phyloP scores from a whole-genome alignment of 805 yeast species.

The Blastobotrys robertii region DNA sequence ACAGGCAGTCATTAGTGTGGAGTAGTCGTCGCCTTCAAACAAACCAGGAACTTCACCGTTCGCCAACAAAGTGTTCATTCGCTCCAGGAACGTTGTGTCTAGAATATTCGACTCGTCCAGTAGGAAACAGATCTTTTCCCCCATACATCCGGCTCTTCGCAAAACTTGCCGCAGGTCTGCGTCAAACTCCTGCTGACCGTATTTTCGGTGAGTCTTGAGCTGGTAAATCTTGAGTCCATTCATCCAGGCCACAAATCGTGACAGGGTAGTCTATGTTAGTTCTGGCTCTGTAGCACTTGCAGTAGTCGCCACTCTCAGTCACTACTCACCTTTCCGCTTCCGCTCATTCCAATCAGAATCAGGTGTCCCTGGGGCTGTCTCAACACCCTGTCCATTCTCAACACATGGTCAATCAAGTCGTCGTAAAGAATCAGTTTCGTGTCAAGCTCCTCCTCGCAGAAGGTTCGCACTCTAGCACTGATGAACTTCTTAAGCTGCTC shows the following conservation, averaged over 20 bases:
- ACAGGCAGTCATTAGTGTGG: conserved; percentile 43
- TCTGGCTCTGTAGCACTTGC: not conserved
- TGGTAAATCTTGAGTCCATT: conserved; percentile 60
- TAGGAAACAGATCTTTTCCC: conserved; percentile 58
- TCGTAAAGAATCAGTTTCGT: conserved; percentile 53
- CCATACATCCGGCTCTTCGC: conserved; percentile 39
- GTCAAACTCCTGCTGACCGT: conserved; percentile 58
- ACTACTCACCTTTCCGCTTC: conserved; percentile 53
- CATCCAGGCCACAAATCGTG: conserved; percentile 85
- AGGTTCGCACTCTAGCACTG: conserved; percentile 52
- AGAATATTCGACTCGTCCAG: conserved; percentile 72
- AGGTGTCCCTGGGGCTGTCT: conserved; percentile 84
- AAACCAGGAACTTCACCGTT: conserved; percentile 89
- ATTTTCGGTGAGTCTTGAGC: conserved; percentile 46
- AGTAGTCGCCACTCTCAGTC: not conserved
- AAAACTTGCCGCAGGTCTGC: conserved; percentile 46
- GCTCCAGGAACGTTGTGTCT: conserved; percentile 72
- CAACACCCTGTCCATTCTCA: conserved; percentile 73
- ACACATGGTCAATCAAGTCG: conserved; percentile 61
- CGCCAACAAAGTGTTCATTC: conserved; percentile 89
- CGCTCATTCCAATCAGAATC: conserved; percentile 72
- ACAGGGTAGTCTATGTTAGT: conserved; percentile 39
- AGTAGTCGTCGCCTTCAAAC: conserved; percentile 64
- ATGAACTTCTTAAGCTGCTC: conserved; percentile 45
- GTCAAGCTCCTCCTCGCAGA: conserved; percentile 70